Evolutionary conservation across 495 filamentous ascomycete genomes (phyloP).

Genomic region (Gamarada debralockiae): DNA sequence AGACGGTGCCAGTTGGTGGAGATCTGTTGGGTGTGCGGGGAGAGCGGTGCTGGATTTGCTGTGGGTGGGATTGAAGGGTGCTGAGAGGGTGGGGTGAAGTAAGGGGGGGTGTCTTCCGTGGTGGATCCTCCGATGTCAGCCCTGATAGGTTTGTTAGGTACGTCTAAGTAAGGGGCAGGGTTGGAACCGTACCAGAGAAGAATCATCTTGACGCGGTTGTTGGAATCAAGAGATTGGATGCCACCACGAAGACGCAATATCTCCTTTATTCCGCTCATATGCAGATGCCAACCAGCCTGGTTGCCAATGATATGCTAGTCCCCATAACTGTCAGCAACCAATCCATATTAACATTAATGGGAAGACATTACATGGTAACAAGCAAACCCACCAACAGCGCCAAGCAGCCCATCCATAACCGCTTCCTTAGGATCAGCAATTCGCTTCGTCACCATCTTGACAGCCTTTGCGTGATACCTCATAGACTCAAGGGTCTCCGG

Average conservation of each 20-base stretch:
- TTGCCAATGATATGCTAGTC: conserved; percentile 5
- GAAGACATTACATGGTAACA: conserved; percentile 14
- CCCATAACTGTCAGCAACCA: too few species aligned
- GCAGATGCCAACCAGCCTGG: neutral
- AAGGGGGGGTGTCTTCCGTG: neutral
- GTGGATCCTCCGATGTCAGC: conserved; percentile 6
- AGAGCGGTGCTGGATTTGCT: neutral
- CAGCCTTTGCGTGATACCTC: neutral
- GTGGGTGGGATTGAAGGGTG: neutral
- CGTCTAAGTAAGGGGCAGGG: neutral
- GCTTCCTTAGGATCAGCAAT: neutral
- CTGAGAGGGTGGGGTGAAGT: neutral
- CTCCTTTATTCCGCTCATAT: conserved; percentile 7
- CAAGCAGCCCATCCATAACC: conserved; percentile 4
- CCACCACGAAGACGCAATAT: conserved; percentile 6
- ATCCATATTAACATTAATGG: neutral
- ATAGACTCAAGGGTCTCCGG: conserved; percentile 5
- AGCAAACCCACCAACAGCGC: conserved; percentile 3
- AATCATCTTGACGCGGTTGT: neutral
- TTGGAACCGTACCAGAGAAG: neutral
- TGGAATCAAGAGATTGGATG: conserved; percentile 1
- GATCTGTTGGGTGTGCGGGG: neutral
- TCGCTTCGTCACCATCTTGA: conserved; percentile 1
- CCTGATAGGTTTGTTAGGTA: conserved; percentile 1
- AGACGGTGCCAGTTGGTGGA: neutral